Base-by-base conservation (phyloP, 495 filamentous ascomycete species). In the Lasiosphaeris hirsuta region DNA sequence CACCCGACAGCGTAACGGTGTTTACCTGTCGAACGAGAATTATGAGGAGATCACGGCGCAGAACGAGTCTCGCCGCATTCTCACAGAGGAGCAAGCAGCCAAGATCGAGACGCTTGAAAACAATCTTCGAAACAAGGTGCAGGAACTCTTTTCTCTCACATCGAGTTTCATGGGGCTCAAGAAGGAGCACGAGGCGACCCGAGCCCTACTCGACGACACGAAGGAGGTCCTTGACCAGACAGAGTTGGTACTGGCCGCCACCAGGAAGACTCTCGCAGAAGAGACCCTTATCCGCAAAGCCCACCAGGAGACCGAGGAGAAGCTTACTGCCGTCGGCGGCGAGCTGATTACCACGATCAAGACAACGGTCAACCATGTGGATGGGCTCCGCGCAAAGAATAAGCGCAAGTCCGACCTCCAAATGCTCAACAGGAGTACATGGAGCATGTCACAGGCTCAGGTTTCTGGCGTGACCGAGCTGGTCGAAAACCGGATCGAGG, bases 51-150 rank as follows among this genome's bases (percentile, higher is more conserved):
- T 98, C 69, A 90, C 85, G 0, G 89, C 86, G 47, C 87, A 95
- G 66, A 96, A 88, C 67, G 94, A 97, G 72, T 96, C 91, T 3
- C 84, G 92, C n/a, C 76, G 90, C 23, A 96, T 97, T 54, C 80
- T 96, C 15, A 90, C 86, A 60, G 94, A 96, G 61, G 94, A 98
- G 69, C 92, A 97, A 65, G 81, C 82, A 15, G 90, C 92, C 59
- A 92, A 89, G 70, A 95, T 97, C 46, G 93, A 95, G 63, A 88
- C 90, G 0, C 89, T 97, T 77, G 94, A 97, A 63, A 81, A 81
- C 19, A 95, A 90, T 57, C 78, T 97, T 14, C 82, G 89, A 14
- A 91, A 96, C 71, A 96, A 96, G 61, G 86, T 91, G 1, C 90
- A 97, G 63, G 90, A 98, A 67, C 79, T 97, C 7, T 91, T 96